A percentile compares a stretch with the other conserved stretches of the same genome.
These are phyloP conservation scores for Trichoderma endophyticum DNA, from an alignment of 2,329 filamentous ascomycete species.

Conservation along the genomic window DNA sequence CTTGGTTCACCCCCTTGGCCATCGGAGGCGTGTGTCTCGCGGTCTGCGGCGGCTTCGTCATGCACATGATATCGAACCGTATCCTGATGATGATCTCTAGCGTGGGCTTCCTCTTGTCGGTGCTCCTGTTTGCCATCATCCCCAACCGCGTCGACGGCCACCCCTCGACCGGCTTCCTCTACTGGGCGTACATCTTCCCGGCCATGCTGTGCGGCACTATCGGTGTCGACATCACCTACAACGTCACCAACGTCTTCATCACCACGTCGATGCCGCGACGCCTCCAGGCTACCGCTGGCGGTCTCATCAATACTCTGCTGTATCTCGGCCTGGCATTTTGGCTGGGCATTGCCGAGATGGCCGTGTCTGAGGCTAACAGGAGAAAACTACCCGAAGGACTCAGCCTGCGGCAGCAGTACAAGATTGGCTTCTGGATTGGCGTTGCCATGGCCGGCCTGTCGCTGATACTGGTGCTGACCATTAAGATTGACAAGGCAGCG, in stretches of 20 bases:
- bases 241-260: conserved; percentile 73
- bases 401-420: conserved; percentile 53
- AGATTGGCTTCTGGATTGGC: conserved; percentile 65
- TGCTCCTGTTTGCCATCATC: conserved; percentile 62
- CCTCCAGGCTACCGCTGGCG: conserved; percentile 69
- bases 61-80: conserved; percentile 63
- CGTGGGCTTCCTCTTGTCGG: conserved; percentile 55
- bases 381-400: conserved; percentile 27
- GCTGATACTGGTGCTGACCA: conserved; percentile 53
- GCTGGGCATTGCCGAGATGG: conserved; percentile 61
- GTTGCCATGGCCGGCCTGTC: conserved; percentile 52
- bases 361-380: conserved; percentile 46
- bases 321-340: conserved; percentile 60
- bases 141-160: conserved; percentile 48
- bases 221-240: conserved; percentile 73
- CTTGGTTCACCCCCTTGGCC: conserved; percentile 67
- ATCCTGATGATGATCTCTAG: conserved; percentile 61
- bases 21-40: conserved; percentile 66
- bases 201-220: conserved; percentile 67
- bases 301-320: conserved; percentile 65
- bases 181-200: conserved; percentile 74
- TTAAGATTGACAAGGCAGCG: conserved; percentile 53
- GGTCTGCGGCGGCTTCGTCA: conserved; percentile 59
- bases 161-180: conserved; percentile 35
- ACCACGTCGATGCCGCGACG: conserved; percentile 65